Conservation (phyloP, 192 early-diverging fungal genomes). For the Linnemannia hyalina region DNA sequence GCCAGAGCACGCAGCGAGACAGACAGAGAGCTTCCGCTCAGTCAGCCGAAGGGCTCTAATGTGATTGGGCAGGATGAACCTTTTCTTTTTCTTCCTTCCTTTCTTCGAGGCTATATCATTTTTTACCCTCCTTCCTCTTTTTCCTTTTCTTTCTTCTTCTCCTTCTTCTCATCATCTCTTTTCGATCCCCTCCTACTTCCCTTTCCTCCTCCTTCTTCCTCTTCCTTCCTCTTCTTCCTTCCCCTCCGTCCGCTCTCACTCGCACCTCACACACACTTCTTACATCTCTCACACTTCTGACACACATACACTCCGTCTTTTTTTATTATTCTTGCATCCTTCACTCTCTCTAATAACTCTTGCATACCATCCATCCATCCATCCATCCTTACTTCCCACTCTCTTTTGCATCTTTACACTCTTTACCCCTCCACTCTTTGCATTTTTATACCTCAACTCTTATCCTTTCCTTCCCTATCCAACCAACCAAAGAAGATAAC, state of each 20-base stretch:
- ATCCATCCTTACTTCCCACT: not conserved
- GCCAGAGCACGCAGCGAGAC: not conserved
- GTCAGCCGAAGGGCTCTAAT: not conserved
- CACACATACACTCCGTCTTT: not conserved
- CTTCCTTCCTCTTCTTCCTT: not conserved
- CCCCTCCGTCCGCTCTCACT: not conserved
- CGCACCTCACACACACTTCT: not conserved
- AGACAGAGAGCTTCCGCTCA: not conserved
- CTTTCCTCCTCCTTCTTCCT: not conserved
- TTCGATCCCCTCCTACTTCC: not conserved
- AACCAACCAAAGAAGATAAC: not conserved
- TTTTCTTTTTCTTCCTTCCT: not conserved
- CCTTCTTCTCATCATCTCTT: not conserved
- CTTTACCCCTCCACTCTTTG: not conserved
- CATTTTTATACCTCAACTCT: not conserved
- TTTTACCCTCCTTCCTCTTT: not conserved
- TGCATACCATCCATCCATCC: not conserved
- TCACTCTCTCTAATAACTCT: not conserved
- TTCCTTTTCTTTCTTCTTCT: not conserved
- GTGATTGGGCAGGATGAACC: not conserved
- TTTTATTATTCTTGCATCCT: not conserved
- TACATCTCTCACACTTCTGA: not conserved
- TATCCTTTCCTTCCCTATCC: not conserved
- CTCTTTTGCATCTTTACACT: not conserved
- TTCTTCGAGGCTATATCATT: slow-evolving; percentile 1